These are phyloP conservation scores for Colletotrichum neosansevieriae DNA, from an alignment of 2,329 filamentous ascomycete genomes.

Conservation along the genomic window DNA sequence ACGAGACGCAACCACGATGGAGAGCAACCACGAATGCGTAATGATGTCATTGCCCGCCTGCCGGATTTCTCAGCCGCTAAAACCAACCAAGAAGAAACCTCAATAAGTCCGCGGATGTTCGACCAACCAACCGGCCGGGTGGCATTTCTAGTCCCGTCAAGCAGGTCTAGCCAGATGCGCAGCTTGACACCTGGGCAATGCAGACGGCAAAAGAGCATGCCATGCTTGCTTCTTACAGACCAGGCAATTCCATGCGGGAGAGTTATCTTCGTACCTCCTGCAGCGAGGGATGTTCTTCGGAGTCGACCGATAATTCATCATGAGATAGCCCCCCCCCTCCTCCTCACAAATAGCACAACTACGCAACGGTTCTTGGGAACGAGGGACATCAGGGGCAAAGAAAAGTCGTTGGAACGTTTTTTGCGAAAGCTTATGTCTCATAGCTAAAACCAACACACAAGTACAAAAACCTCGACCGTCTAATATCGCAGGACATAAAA, in stretches of 20 bases:
- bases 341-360: background rate
- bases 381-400: background rate
- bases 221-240: background rate
- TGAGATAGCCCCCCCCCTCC: too few species aligned
- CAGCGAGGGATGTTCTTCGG: background rate
- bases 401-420: too few species aligned
- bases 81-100: too few species aligned
- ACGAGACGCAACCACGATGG: too few species aligned
- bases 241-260: conserved; percentile 10
- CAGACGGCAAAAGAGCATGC: background rate
- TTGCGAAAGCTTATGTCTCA: conserved; percentile 10
- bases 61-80: too few species aligned
- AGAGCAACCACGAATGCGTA: background rate
- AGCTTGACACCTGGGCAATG: background rate
- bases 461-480: background rate
- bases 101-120: too few species aligned
- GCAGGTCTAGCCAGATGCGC: background rate
- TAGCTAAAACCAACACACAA: conserved; percentile 5
- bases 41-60: conserved; percentile 27
- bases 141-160: too few species aligned
- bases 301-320: background rate
- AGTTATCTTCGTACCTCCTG: background rate
- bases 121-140: background rate
- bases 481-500: background rate
- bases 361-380: background rate